Evolutionary conservation across 129 eudicot species (phyloP).

Genomic region (Pittosporum tobira): DNA sequence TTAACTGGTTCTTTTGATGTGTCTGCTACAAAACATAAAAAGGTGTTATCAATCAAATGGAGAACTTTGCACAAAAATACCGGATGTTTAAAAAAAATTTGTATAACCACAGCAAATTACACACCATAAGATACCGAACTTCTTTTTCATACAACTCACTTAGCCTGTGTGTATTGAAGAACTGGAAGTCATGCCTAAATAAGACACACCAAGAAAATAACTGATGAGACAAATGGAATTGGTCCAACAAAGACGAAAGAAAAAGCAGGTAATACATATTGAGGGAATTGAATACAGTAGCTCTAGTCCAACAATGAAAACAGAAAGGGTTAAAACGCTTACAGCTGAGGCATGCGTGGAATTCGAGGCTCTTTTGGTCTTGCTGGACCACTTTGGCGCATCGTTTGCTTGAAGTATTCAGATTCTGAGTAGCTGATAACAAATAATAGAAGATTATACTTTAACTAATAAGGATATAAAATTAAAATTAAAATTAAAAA

Average conservation of each 20-base stretch:
- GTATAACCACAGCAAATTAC: constrained; percentile 14
- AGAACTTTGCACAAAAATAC: not conserved
- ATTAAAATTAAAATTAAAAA: not conserved
- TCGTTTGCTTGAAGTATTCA: constrained; percentile 97
- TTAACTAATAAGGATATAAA: not conserved
- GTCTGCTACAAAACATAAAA: constrained; percentile 39
- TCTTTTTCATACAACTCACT: constrained; percentile 94
- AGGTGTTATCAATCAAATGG: not conserved
- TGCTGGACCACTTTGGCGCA: constrained; percentile 97
- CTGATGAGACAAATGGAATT: not conserved
- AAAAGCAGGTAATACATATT: not conserved
- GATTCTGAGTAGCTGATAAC: constrained; percentile 82
- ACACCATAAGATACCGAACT: constrained; percentile 96
- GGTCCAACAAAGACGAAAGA: not conserved
- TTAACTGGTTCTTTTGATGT: constrained; percentile 77
- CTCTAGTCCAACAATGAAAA: not conserved
- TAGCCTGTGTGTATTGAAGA: constrained; percentile 94
- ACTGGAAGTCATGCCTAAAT: constrained; percentile 94
- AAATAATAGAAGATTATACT: not conserved
- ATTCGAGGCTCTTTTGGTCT: constrained; percentile 96
- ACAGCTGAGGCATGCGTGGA: constrained; percentile 99
- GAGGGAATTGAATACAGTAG: not conserved
- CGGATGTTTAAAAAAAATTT: not conserved
- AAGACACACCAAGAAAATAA: constrained; percentile 1
- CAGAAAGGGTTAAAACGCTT: constrained; percentile 14